phyloP scores from a whole-genome alignment of 2,329 filamentous ascomycete genomes.

The Ceratocystis alfenasii region DNA sequence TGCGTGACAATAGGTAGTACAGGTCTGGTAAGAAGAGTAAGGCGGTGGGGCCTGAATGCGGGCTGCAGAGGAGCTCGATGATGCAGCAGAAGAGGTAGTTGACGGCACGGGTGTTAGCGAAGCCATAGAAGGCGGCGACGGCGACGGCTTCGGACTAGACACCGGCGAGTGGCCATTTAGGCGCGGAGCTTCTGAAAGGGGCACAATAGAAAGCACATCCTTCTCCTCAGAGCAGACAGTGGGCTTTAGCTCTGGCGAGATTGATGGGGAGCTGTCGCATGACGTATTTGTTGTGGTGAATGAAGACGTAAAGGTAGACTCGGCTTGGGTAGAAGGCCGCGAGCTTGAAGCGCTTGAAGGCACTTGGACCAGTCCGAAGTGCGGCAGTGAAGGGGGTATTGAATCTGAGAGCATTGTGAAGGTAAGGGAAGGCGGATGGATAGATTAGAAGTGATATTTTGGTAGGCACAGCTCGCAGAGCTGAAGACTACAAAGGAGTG shows the following conservation, averaged over 20 bases:
- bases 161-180: neutral
- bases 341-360: constrained; percentile 8
- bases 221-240: neutral
- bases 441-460: neutral
- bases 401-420: constrained; percentile 12
- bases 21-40: neutral
- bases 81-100: constrained; percentile 19
- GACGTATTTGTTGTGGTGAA: constrained; percentile 1
- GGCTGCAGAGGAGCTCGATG: constrained; percentile 15
- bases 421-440: neutral
- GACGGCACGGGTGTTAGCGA: neutral
- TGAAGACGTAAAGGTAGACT: constrained; percentile 11
- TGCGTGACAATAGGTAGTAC: too few relatives aligned
- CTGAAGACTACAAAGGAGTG: constrained; percentile 8
- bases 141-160: neutral
- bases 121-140: neutral
- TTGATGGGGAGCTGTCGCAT: neutral
- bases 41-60: constrained; percentile 23
- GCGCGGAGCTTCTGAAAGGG: neutral
- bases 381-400: neutral
- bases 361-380: constrained; percentile 1
- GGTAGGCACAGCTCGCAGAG: constrained; percentile 3
- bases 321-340: constrained; percentile 11
- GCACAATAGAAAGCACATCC: neutral
- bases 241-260: neutral